A percentile compares a stretch with the other conserved stretches of the same genome.
Conservation (phyloP, 495 filamentous ascomycete species). For the Neurospora tetrasperma region DNA sequence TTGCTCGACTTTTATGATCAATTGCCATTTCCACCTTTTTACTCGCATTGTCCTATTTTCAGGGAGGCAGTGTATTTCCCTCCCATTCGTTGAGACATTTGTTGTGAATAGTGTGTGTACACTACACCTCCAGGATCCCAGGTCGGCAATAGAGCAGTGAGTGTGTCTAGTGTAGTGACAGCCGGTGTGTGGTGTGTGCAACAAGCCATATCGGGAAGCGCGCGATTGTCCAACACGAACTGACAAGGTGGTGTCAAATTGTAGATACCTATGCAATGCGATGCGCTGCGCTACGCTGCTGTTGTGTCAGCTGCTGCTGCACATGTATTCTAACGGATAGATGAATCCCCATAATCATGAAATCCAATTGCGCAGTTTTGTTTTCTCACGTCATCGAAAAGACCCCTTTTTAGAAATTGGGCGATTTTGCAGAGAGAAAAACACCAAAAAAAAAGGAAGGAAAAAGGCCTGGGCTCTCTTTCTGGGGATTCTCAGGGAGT, state of each 20-base stretch:
- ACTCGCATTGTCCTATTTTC: neutral
- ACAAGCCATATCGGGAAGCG: neutral
- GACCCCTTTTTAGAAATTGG: no score
- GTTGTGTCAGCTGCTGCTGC: neutral
- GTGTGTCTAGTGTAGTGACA: no score
- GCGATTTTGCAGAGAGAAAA: no score
- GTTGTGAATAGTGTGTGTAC: no score
- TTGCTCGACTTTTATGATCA: neutral
- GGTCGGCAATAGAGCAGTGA: no score
- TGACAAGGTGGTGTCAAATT: neutral
- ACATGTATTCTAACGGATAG: neutral
- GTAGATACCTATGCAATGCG: neutral
- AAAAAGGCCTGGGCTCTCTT: neutral
- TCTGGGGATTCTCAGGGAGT: neutral
- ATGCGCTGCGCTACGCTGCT: neutral
- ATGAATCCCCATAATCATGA: neutral
- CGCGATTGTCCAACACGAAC: slow-evolving; percentile 1
- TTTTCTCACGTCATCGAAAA: no score
- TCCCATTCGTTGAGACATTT: no score
- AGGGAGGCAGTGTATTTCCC: neutral
- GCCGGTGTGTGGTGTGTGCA: neutral
- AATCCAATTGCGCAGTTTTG: no score
- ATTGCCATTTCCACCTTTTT: neutral
- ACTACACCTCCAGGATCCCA: no score
- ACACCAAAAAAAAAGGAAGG: neutral